A percentile compares a stretch with the other conserved stretches of the same genome.
These are phyloP conservation scores for Kokia cookei DNA, from an alignment of 441 rosid genomes.

Conservation along the genomic window DNA sequence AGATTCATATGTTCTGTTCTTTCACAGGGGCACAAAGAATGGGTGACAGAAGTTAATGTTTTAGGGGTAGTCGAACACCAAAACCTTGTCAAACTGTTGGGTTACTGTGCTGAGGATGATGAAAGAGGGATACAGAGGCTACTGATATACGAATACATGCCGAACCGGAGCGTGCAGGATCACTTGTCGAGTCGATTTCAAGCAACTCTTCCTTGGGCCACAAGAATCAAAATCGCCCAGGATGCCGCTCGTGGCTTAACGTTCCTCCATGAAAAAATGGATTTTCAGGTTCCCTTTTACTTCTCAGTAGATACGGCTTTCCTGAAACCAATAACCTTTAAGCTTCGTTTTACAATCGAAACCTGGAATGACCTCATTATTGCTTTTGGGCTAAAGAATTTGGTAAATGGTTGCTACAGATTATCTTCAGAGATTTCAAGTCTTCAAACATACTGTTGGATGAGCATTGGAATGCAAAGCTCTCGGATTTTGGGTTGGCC, in stretches of 20 bases:
- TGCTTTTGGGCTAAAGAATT: background rate
- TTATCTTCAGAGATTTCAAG: slow-evolving; percentile 70
- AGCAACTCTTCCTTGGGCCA: slow-evolving; percentile 48
- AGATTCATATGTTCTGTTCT: background rate
- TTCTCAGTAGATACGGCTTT: background rate
- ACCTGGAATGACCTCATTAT: background rate
- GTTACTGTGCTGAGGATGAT: slow-evolving; percentile 72
- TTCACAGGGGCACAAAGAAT: slow-evolving; percentile 67
- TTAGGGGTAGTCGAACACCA: slow-evolving; percentile 74
- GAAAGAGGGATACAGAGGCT: slow-evolving; percentile 86
- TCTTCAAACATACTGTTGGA: slow-evolving; percentile 66
- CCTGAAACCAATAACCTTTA: background rate
- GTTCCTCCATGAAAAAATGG: slow-evolving; percentile 78
- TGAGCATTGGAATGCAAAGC: slow-evolving; percentile 62
- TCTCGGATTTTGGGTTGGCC: slow-evolving; percentile 72
- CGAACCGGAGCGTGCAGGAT: slow-evolving; percentile 64
- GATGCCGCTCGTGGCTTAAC: slow-evolving; percentile 62
- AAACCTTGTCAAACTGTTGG: slow-evolving; percentile 60
- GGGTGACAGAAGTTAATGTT: slow-evolving; percentile 75
- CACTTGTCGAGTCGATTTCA: slow-evolving; percentile 42
- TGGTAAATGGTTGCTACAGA: slow-evolving; percentile 25
- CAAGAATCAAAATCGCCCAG: slow-evolving; percentile 56
- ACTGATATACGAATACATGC: slow-evolving; percentile 57
- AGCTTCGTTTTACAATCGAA: background rate
- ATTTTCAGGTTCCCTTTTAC: slow-evolving; percentile 58